These are phyloP conservation scores for Colletotrichum scovillei DNA, from an alignment of 2,329 filamentous ascomycete species.

Conservation along the genomic window DNA sequence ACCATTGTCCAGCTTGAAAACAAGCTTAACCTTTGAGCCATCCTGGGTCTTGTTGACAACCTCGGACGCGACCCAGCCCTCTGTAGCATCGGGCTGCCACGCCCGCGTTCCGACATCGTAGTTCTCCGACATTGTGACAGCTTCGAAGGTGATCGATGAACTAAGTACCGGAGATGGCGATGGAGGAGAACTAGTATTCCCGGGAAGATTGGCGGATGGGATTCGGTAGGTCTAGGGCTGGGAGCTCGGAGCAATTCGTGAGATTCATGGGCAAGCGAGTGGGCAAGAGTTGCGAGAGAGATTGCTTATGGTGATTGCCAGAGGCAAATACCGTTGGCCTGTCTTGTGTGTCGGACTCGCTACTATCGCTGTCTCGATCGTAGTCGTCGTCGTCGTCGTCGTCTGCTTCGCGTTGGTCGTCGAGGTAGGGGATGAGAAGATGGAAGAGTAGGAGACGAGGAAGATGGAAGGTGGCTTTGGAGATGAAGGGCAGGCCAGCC, in stretches of 20 bases:
- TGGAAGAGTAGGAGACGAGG: background rate
- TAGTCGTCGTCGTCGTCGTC: background rate
- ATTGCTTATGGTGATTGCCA: slow-evolving; percentile 7
- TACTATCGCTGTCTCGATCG: background rate
- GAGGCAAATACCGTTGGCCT: background rate
- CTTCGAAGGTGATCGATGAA: slow-evolving; percentile 24
- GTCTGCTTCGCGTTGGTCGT: background rate
- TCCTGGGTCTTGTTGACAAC: slow-evolving; percentile 86
- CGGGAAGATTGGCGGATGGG: slow-evolving; percentile 15
- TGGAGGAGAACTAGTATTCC: slow-evolving; percentile 26
- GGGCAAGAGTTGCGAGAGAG: background rate
- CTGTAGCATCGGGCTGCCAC: slow-evolving; percentile 96
- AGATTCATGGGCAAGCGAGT: slow-evolving; percentile 34
- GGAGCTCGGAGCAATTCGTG: slow-evolving; percentile 27
- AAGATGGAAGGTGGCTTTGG: background rate
- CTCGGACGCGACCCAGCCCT: slow-evolving; percentile 98
- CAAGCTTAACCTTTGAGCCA: slow-evolving; percentile 86
- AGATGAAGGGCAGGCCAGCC: slow-evolving; percentile 9
- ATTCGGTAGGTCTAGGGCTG: slow-evolving; percentile 31
- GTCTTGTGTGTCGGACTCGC: background rate
- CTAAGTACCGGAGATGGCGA: slow-evolving; percentile 22
- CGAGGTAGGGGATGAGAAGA: background rate
- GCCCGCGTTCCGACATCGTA: slow-evolving; percentile 97
- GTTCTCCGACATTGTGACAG: slow-evolving; percentile 81
- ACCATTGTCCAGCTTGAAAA: slow-evolving; percentile 92